phyloP scores from a whole-genome alignment of 805 yeast genomes.

The Candida berthetii region DNA sequence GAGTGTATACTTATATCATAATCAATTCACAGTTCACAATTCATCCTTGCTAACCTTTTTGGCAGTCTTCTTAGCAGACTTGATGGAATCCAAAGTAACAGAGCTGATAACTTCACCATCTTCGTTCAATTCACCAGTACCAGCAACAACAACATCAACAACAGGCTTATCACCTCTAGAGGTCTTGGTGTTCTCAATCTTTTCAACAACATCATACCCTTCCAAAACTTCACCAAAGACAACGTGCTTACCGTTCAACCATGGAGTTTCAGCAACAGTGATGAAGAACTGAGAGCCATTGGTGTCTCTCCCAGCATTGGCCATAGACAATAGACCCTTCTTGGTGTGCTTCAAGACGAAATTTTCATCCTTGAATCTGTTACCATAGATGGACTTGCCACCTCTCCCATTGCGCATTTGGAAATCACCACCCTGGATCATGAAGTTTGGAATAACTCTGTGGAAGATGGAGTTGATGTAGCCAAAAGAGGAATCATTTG shows the following conservation, averaged over 20 bases:
- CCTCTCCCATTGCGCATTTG: conserved; percentile 66
- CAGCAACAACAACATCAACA: conserved; percentile 55
- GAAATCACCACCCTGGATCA: conserved; percentile 82
- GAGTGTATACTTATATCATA: too few relatives aligned
- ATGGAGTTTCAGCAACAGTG: conserved; percentile 82
- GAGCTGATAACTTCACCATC: conserved; percentile 20
- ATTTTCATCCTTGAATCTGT: conserved; percentile 63
- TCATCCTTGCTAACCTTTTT: too few relatives aligned
- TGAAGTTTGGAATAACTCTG: conserved; percentile 64
- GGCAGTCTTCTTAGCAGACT: too few relatives aligned
- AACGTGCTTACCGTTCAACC: conserved; percentile 94
- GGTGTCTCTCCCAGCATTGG: conserved; percentile 72
- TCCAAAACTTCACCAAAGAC: conserved; percentile 93
- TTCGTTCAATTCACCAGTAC: conserved; percentile 60
- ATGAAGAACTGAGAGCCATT: conserved; percentile 95
- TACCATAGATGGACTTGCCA: conserved; percentile 70
- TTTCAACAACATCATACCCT: conserved; percentile 76
- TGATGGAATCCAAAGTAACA: conserved; percentile 12
- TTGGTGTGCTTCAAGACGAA: conserved; percentile 61
- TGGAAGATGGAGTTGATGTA: conserved; percentile 63
- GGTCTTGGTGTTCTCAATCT: conserved; percentile 72
- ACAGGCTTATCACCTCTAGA: conserved; percentile 66
- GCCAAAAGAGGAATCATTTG: conserved; percentile 64
- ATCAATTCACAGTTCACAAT: too few relatives aligned
- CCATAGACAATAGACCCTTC: conserved; percentile 71